Evolutionary conservation across 768 basidiomycete species (phyloP), one percentile per base, ranked within the genome.

Genomic region (Hygrophorus pudorinus): DNA sequence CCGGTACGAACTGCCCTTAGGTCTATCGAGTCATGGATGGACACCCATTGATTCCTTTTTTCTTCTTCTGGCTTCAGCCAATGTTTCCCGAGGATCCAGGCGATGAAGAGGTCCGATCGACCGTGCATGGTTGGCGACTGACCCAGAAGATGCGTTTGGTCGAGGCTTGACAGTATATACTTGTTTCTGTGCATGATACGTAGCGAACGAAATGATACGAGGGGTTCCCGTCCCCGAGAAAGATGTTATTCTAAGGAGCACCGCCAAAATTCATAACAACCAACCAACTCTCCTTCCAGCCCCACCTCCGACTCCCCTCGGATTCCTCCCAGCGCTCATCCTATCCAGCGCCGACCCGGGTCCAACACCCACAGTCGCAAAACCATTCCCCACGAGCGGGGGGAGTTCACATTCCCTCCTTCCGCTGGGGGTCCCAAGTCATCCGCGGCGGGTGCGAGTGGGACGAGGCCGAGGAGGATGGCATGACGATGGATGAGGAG

Each of bases 121-220:
- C 84, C 0, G 91, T 96, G 1, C 83, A 90, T 54, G 91, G 91
- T 2, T 92, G 87, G 87, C n/a, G 38, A n/a, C 39, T 46, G 24
- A 24, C 24, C 7, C 7, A 7, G 24, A 24, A 24, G 24, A 7
- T 7, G 24, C 7, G 24, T 24, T 7, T 24, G 7, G 24, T 24
- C 3, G 24, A 7, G 24, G 24, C 3, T 24, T 24, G 7, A 24
- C 24, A n/a, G n/a, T n/a, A n/a, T n/a, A n/a, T n/a, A n/a, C n/a
- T n/a, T n/a, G n/a, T n/a, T n/a, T n/a, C n/a, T n/a, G n/a, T n/a
- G n/a, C n/a, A n/a, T n/a, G n/a, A n/a, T n/a, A n/a, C n/a, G n/a
- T n/a, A n/a, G n/a, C n/a, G n/a, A n/a, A n/a, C n/a, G n/a, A 24
- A 24, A 24, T 24, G 24, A 24, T 24, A 24, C 4, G 24, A 24